phyloP scores from a whole-genome alignment of 1,139 yeast species.

The Candida buenavistaensis region DNA sequence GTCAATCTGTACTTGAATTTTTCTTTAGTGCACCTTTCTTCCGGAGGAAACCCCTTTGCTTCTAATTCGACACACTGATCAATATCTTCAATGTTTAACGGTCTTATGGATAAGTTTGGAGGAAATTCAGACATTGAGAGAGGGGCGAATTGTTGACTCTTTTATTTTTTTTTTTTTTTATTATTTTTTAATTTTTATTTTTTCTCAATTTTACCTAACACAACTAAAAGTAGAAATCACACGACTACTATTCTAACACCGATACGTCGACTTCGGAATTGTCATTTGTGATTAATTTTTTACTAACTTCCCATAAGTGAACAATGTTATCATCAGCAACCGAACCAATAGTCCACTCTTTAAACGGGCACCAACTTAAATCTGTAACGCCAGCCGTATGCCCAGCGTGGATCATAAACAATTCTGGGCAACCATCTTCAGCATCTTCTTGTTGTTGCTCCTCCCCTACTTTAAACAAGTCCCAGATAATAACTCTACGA shows the following conservation, averaged over 20 bases:
- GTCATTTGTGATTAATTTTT: constrained; percentile 41
- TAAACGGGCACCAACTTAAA: constrained; percentile 65
- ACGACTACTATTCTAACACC: constrained; percentile 1
- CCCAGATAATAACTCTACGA: constrained; percentile 74
- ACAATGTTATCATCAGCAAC: constrained; percentile 77
- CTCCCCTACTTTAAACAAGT: constrained; percentile 67
- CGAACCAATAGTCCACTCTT: constrained; percentile 73
- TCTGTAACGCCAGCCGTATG: constrained; percentile 78
- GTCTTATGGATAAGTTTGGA: constrained; percentile 75
- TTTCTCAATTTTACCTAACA: too few relatives aligned
- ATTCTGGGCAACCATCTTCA: constrained; percentile 78
- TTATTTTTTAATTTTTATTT: not conserved
- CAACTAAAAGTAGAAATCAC: too few relatives aligned
- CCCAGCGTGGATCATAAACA: constrained; percentile 86
- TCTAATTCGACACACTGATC: constrained; percentile 65
- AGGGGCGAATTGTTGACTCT: not conserved
- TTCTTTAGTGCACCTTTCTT: constrained; percentile 65
- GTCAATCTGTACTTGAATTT: constrained; percentile 69
- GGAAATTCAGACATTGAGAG: constrained; percentile 40
- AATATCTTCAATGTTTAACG: constrained; percentile 69
- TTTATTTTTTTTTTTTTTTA: constrained; percentile 1
- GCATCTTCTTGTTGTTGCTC: constrained; percentile 80
- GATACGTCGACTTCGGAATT: constrained; percentile 15
- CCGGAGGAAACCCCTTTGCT: constrained; percentile 61
- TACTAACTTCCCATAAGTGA: constrained; percentile 72